phyloP scores from a whole-genome alignment of 2,329 filamentous ascomycete genomes.

The Tolypocladium inflatum region DNA sequence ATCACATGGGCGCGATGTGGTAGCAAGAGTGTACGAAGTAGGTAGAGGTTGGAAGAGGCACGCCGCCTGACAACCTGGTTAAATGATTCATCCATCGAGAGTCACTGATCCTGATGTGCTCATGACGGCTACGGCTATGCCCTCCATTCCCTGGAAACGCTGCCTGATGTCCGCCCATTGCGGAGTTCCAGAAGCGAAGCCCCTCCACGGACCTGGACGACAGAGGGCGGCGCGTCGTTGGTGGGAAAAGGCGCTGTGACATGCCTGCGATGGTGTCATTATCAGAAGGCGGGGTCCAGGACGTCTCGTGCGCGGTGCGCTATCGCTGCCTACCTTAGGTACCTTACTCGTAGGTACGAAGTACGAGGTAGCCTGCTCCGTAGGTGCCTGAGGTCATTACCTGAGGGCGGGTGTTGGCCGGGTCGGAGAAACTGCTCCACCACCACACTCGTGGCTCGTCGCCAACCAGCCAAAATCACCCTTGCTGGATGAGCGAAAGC shows the following conservation, averaged over 20 bases:
- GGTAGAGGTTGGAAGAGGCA: not conserved
- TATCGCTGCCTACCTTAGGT: no score
- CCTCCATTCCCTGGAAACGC: not conserved
- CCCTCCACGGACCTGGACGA: not conserved
- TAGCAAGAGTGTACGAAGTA: not conserved
- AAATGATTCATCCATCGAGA: not conserved
- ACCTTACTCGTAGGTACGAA: no score
- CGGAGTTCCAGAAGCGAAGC: not conserved
- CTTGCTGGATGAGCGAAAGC: slow-evolving; percentile 1
- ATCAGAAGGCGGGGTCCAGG: not conserved
- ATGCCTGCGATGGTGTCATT: not conserved
- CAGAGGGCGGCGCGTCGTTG: not conserved
- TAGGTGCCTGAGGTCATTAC: not conserved
- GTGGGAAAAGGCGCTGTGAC: not conserved
- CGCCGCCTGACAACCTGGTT: not conserved
- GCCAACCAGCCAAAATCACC: slow-evolving; percentile 13
- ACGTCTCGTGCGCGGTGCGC: no score
- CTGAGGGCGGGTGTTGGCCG: not conserved
- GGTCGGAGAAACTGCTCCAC: slow-evolving; percentile 1
- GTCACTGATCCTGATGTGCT: not conserved
- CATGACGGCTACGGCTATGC: not conserved
- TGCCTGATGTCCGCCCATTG: not conserved
- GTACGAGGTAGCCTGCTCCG: no score
- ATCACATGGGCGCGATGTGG: not conserved
- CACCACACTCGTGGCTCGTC: slow-evolving; percentile 8